phyloP scores from a whole-genome alignment of 2,329 filamentous ascomycete genomes.

The Cadophora sp. region DNA sequence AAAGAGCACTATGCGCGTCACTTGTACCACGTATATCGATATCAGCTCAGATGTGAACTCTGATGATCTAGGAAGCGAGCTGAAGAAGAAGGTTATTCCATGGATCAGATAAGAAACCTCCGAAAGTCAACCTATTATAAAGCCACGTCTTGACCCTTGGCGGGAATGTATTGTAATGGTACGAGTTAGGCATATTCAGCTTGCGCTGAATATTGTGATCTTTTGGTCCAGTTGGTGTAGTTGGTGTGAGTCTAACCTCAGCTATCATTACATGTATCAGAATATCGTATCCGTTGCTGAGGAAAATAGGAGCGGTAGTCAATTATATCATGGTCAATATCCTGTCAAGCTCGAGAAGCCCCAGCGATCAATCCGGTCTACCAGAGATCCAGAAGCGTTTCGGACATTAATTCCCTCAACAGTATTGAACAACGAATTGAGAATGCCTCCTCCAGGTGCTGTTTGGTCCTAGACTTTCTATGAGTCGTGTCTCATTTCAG shows the following conservation, averaged over 20 bases:
- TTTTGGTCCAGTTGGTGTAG: too few relatives aligned
- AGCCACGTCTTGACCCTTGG: too few relatives aligned
- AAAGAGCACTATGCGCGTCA: background rate
- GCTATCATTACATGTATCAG: too few relatives aligned
- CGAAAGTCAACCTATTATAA: background rate
- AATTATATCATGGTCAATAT: constrained; percentile 14
- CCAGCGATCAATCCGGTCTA: constrained; percentile 28
- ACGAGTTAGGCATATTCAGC: too few relatives aligned
- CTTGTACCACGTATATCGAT: background rate
- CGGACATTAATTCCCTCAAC: constrained; percentile 18
- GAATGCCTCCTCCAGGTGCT: constrained; percentile 19
- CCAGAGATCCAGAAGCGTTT: constrained; percentile 17
- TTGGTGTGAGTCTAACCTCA: too few relatives aligned
- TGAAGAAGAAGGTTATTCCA: background rate
- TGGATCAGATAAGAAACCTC: background rate
- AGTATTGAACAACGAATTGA: constrained; percentile 21
- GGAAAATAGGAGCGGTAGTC: too few relatives aligned
- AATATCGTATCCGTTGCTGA: too few relatives aligned
- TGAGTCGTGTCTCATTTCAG: background rate
- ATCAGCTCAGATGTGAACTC: background rate
- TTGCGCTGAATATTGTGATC: too few relatives aligned
- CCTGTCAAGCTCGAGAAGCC: constrained; percentile 29
- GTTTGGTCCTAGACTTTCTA: constrained; percentile 14
- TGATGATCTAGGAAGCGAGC: background rate
- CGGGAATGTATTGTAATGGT: too few relatives aligned